Conservation (phyloP, 805 yeast species). For the Nakazawaea anatomiae region DNA sequence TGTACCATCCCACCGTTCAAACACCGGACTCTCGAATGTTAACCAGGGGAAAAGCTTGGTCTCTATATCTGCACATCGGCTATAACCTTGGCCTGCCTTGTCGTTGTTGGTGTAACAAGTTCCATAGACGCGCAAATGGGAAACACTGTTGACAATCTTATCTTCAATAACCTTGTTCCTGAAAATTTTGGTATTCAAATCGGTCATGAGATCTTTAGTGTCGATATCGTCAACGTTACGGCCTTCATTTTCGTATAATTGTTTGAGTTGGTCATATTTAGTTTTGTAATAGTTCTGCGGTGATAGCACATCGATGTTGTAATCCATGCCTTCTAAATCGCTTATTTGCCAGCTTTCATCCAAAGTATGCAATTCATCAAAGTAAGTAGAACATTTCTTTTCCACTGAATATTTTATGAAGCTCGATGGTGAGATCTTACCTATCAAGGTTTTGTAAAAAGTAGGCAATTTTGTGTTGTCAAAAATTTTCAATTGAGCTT, state of each 20-base stretch:
- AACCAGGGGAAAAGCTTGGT: constrained; percentile 35
- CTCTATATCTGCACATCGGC: constrained; percentile 22
- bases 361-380: neutral
- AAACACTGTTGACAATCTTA: constrained; percentile 1
- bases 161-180: constrained; percentile 5
- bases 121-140: constrained; percentile 9
- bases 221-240: constrained; percentile 3
- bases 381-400: constrained; percentile 3
- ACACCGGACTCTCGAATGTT: constrained; percentile 31
- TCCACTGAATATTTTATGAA: neutral
- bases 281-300: constrained; percentile 2
- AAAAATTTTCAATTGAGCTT: neutral
- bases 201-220: neutral
- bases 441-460: neutral
- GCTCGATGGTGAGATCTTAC: neutral
- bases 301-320: constrained; percentile 4
- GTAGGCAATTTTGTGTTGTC: constrained; percentile 1
- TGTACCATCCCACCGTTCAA: constrained; percentile 33
- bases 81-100: neutral
- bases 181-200: constrained; percentile 3
- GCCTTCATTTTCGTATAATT: neutral
- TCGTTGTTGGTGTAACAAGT: constrained; percentile 4
- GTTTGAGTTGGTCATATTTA: constrained; percentile 2
- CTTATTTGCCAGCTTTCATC: constrained; percentile 8
- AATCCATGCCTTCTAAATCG: constrained; percentile 5